These are phyloP conservation scores for Rubus idaeus DNA, from an alignment of 306 rosid genomes.

Conservation along the genomic window DNA sequence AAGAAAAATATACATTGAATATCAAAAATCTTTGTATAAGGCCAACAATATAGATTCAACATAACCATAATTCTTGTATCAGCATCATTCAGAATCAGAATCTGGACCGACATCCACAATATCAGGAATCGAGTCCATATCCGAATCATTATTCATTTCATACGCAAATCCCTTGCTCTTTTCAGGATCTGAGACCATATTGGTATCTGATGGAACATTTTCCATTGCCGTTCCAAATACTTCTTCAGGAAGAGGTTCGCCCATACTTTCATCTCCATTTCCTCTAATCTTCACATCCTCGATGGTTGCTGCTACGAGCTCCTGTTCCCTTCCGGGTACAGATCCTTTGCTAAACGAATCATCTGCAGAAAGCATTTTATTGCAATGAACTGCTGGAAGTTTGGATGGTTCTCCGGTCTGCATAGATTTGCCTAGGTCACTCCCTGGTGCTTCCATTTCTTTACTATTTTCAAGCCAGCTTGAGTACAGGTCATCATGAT, in stretches of 20 bases:
- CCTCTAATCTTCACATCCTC: constrained; percentile 37
- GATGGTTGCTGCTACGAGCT: constrained; percentile 15
- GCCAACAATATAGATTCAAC: not conserved
- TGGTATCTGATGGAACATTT: constrained; percentile 23
- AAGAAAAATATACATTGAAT: not conserved
- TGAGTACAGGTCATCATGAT: constrained; percentile 39
- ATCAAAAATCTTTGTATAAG: too few relatives aligned
- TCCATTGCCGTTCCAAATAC: constrained; percentile 27
- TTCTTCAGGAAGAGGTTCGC: constrained; percentile 15
- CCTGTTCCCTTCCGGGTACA: constrained; percentile 29
- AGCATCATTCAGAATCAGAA: constrained; percentile 49
- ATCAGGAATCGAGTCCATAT: constrained; percentile 62
- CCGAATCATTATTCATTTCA: constrained; percentile 29
- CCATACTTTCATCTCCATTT: constrained; percentile 30
- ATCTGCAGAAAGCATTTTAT: constrained; percentile 17
- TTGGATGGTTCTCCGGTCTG: constrained; percentile 32
- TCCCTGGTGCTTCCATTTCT: constrained; percentile 34
- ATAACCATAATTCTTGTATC: not conserved
- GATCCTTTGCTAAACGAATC: constrained; percentile 27
- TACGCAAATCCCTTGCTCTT: constrained; percentile 22
- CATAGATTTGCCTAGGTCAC: constrained; percentile 26
- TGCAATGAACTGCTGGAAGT: constrained; percentile 20
- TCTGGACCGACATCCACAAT: constrained; percentile 69
- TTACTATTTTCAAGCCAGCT: constrained; percentile 47
- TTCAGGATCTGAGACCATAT: constrained; percentile 24